Evolutionary conservation across 1,284 basidiomycete species (phyloP), one percentile per base, ranked within the genome.

Genomic region (Lentinula novae-zelandiae): DNA sequence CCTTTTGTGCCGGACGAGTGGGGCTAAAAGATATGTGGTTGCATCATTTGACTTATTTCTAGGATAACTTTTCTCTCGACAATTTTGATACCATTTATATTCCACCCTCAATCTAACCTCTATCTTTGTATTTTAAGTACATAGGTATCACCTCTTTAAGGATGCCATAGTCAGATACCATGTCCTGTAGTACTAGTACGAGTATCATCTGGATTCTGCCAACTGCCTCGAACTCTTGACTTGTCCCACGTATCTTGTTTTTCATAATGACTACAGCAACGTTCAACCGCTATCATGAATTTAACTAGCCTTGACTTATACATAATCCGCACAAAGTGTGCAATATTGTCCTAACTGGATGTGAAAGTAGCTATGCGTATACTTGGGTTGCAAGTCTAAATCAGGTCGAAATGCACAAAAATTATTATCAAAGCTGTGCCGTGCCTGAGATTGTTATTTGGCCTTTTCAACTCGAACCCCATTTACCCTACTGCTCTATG

Each of bases 1-100:
- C 90, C 90, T 0, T 92, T 92, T 70, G 79, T 85, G n/a, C 71
- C 82, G n/a, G 81, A 84, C 61, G 84, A 84, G 65, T 86, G 82
- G 81, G 82, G 83, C 55, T 82, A 66, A 68, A 12, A 42, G 40
- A 42, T 42, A 42, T 42, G 15, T 33, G 17, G 33, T 52, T 6
- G 39, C 15, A 20, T 22, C 33, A 38, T 40, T 42, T 52, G 27
- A 22, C 33, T 49, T 27, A n/a, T 33, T 13, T 31, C 31, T 48
- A 15, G 31, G n/a, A 39, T 12, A 34, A 55, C 17, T 59, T 62
- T 34, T 44, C 40, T 57, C 8, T 15, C 13, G 27, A 17, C 53
- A 20, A 38, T 33, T 31, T 33, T 52, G 27, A 33, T 10, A 31
- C 27, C n/a, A 52, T 13, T 22, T 46, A 20, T 22, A 15, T n/a